Percentiles rank a stretch among this genome's conserved stretches.
Evolutionary conservation across 495 filamentous ascomycete species (phyloP).

Genomic region (Talaromyces trachyspermus): DNA sequence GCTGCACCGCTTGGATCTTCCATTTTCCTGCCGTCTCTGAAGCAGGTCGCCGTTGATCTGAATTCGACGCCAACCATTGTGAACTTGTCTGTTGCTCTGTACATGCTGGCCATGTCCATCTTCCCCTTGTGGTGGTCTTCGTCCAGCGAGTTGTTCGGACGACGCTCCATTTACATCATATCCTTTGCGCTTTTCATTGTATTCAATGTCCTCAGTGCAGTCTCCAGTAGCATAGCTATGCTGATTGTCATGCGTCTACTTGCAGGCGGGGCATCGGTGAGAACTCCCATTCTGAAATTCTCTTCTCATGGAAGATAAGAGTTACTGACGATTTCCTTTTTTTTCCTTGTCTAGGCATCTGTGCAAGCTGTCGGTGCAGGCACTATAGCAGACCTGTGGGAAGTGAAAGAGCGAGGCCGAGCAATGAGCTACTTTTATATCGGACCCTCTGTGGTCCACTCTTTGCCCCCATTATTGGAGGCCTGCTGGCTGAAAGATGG

Average conservation of each 20-base stretch:
- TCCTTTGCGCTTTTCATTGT: conserved; percentile 78
- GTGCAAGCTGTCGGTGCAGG: conserved; percentile 92
- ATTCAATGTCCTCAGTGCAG: conserved; percentile 65
- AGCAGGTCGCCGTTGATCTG: conserved; percentile 59
- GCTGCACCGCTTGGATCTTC: conserved; percentile 79
- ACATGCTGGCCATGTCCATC: conserved; percentile 85
- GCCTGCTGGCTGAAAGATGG: conserved; percentile 59
- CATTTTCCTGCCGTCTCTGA: conserved; percentile 75
- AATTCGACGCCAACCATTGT: conserved; percentile 60
- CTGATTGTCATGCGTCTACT: conserved; percentile 78
- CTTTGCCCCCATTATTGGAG: conserved; percentile 81
- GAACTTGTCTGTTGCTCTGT: conserved; percentile 78
- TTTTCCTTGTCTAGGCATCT: conserved; percentile 45
- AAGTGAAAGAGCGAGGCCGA: conserved; percentile 64
- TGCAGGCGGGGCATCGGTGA: conserved; percentile 63
- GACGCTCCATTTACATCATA: conserved; percentile 76
- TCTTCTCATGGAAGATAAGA: not conserved
- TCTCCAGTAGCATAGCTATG: conserved; percentile 73
- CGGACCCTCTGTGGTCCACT: conserved; percentile 84
- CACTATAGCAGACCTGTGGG: conserved; percentile 90
- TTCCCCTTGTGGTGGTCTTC: conserved; percentile 94
- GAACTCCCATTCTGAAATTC: not conserved
- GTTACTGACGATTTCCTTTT: too few relatives aligned
- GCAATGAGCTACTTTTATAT: conserved; percentile 96
- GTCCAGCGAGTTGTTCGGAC: conserved; percentile 76